Base-by-base conservation (phyloP, 768 basidiomycete species). In the Lanmaoa rubissima region DNA sequence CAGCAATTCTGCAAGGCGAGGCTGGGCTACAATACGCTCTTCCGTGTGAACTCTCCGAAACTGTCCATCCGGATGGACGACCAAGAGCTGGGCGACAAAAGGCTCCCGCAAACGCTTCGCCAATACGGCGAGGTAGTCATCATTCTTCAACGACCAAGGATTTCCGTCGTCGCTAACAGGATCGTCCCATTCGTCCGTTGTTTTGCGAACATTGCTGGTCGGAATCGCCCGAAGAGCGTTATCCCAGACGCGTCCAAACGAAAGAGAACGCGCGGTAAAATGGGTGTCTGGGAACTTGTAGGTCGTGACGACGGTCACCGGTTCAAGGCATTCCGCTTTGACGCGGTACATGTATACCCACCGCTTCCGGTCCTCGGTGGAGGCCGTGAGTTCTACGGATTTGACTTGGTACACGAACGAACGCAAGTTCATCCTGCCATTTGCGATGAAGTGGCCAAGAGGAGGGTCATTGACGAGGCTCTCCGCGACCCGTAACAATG, bases 391-490 rank as follows among this genome's bases (percentile, higher is more conserved):
- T 4, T 51, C 5, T 8, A 66, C 49, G 6, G 62, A 60, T 9
- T 11, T 48, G 42, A 68, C 62, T 31, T 61, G 64, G 55, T 68
- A 57, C 42, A 64, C 64, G 34, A 68, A 71, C 39, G 46, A 43
- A 32, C 65, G 62, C 45, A 68, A 31, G 54, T 69, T 70, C 68
- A 70, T 70, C 55, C 63, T 53, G 24, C 67, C 67, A 21, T 68
- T 70, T 14, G 67, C 67, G 38, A 68, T 70, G 26, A 68, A 68
- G 51, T 69, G 67, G 26, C 66, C 68, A 5, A 67, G 66, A 9
- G 67, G 67, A 4, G 67, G 68, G 1, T 68, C 63, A 2, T 62
- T 28, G 17, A 67, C 53, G 24, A 68, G 48, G 21, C 40, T 53
- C 48, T 68, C 66, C 1, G 66, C 59, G 21, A 62, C 17, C 2